Evolutionary conservation across 495 filamentous ascomycete genomes (phyloP).

Genomic region (Talaromyces thailandensis): DNA sequence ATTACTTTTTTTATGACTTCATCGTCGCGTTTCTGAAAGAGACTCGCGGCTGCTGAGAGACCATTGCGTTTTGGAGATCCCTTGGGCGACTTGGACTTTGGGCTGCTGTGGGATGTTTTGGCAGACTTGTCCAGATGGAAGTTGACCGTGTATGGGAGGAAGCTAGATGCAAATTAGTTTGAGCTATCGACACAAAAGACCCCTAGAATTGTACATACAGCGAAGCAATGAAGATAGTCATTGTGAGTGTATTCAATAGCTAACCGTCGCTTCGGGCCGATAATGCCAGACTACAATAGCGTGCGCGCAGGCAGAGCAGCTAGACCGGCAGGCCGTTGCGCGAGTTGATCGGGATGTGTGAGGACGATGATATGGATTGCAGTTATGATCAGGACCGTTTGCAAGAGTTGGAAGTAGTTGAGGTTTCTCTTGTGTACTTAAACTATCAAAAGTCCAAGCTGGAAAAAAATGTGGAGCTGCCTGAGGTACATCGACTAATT

Average conservation of each 20-base stretch:
- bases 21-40: constrained; percentile 29
- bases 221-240: constrained; percentile 80
- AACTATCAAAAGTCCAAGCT: not conserved
- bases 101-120: constrained; percentile 12
- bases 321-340: not conserved
- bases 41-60: constrained; percentile 22
- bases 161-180: constrained; percentile 31
- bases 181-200: not conserved
- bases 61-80: constrained; percentile 13
- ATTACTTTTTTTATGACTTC: constrained; percentile 28
- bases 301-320: not conserved
- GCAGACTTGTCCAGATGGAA: constrained; percentile 42
- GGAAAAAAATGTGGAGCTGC: constrained; percentile 13
- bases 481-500: constrained; percentile 5
- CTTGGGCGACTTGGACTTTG: constrained; percentile 16
- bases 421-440: not conserved
- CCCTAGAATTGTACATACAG: constrained; percentile 43
- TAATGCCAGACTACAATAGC: not conserved
- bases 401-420: too few relatives aligned
- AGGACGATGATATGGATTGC: not conserved
- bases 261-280: not conserved
- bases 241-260: constrained; percentile 34
- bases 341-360: not conserved
- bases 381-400: too few relatives aligned
- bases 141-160: constrained; percentile 83